Evolutionary conservation across 768 basidiomycete species (phyloP).

Genomic region (Boletus edulis): DNA sequence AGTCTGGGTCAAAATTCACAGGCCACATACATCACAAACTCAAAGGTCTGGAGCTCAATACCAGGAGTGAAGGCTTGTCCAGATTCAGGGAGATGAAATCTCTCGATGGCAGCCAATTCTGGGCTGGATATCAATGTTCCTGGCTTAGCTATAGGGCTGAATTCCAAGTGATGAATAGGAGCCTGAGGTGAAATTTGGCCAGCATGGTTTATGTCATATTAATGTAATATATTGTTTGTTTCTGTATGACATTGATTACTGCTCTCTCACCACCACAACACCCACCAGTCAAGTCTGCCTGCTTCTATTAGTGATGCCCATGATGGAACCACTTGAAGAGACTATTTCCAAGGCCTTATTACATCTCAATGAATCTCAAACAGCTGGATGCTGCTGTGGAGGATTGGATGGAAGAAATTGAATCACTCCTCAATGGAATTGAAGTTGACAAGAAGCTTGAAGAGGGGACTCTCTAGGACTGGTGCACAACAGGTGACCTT

Average conservation of each 20-base stretch:
- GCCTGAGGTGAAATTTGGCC: neutral
- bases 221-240: too few relatives aligned
- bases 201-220: too few relatives aligned
- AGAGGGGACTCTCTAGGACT: neutral
- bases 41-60: neutral
- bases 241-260: too few relatives aligned
- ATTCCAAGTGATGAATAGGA: neutral
- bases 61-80: neutral
- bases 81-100: neutral
- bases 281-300: too few relatives aligned
- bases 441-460: neutral
- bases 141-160: neutral
- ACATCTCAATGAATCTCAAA: neutral
- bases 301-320: too few relatives aligned
- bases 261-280: too few relatives aligned
- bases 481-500: too few relatives aligned
- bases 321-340: neutral
- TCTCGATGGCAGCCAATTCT: neutral
- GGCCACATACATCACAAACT: neutral
- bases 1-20: neutral
- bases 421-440: neutral
- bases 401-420: neutral
- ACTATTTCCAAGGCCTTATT: neutral
- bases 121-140: neutral
- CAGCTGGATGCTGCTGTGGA: neutral